Evolutionary conservation across 2,329 filamentous ascomycete genomes (phyloP).

Genomic region (Penicillium fuscoglaucum): DNA sequence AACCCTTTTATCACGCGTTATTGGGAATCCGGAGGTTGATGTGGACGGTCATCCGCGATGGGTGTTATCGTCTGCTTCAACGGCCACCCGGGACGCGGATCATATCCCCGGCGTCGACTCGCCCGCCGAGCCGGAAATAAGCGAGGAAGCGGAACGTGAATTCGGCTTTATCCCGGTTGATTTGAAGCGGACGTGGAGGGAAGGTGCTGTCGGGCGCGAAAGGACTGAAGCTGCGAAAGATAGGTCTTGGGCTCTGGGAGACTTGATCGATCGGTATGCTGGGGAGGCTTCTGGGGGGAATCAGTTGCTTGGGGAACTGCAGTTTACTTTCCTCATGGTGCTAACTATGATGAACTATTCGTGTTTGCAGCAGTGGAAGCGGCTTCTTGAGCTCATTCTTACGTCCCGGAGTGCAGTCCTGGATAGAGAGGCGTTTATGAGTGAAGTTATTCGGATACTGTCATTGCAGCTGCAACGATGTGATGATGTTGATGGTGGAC

Average conservation of each 20-base stretch:
- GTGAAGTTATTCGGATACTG: constrained; percentile 52
- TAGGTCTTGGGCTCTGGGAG: constrained; percentile 60
- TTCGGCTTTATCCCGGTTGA: constrained; percentile 60
- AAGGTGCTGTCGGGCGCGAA: constrained; percentile 61
- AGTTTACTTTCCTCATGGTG: constrained; percentile 64
- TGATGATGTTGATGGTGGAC: constrained; percentile 59
- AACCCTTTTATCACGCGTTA: constrained; percentile 52
- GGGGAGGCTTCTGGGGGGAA: constrained; percentile 32
- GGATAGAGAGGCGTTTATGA: constrained; percentile 53
- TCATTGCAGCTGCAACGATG: constrained; percentile 56
- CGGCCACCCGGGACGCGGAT: constrained; percentile 57
- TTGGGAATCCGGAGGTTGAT: constrained; percentile 42
- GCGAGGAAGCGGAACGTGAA: constrained; percentile 45
- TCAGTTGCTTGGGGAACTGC: constrained; percentile 58
- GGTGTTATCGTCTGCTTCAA: constrained; percentile 59
- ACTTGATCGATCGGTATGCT: constrained; percentile 48
- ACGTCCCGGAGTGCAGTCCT: constrained; percentile 56
- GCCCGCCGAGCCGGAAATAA: constrained; percentile 24
- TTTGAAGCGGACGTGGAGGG: constrained; percentile 62
- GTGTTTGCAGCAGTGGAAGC: constrained; percentile 66
- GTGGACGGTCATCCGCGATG: constrained; percentile 49
- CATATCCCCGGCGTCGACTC: constrained; percentile 59
- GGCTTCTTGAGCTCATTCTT: constrained; percentile 57
- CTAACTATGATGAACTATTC: constrained; percentile 66
- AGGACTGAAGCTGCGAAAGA: constrained; percentile 64